phyloP scores from a whole-genome alignment of 2,329 filamentous ascomycete species.

The Monilinia fructicola region DNA sequence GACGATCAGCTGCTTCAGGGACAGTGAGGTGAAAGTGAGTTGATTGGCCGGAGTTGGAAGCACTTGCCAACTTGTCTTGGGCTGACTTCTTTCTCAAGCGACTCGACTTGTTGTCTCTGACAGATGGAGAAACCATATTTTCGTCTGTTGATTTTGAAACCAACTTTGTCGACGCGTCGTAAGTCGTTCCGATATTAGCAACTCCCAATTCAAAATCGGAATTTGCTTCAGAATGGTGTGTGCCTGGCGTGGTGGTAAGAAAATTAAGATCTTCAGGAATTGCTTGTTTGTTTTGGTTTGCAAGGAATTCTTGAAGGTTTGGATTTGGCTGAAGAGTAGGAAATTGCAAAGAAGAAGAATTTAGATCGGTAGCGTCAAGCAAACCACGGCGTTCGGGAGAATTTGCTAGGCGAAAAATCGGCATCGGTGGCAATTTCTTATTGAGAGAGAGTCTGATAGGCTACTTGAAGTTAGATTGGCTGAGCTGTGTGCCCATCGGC shows the following conservation, averaged over 20 bases:
- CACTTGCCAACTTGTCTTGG: neutral
- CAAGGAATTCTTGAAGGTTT: neutral
- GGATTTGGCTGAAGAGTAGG: neutral
- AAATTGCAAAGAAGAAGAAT: conserved; percentile 9
- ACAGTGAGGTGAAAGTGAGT: neutral
- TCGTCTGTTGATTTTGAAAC: neutral
- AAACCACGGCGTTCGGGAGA: conserved; percentile 15
- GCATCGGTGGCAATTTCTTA: conserved; percentile 9
- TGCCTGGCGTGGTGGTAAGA: neutral
- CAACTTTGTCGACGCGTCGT: neutral
- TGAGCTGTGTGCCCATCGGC: too few species aligned
- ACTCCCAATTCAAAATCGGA: neutral
- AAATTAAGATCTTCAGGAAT: neutral
- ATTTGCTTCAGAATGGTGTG: neutral
- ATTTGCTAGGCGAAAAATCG: conserved; percentile 1
- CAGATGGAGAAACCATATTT: neutral
- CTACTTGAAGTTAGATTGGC: neutral
- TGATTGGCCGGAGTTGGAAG: neutral
- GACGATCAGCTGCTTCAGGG: neutral
- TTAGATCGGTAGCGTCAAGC: conserved; percentile 16
- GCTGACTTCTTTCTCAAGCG: neutral
- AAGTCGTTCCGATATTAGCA: conserved; percentile 1
- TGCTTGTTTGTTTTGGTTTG: neutral
- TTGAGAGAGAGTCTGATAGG: conserved; percentile 8
- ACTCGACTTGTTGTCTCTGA: neutral